Percentiles rank a stretch among this genome's conserved stretches.
These are phyloP conservation scores for Alternaria longipes DNA, from an alignment of 2,329 filamentous ascomycete genomes.

Conservation along the genomic window DNA sequence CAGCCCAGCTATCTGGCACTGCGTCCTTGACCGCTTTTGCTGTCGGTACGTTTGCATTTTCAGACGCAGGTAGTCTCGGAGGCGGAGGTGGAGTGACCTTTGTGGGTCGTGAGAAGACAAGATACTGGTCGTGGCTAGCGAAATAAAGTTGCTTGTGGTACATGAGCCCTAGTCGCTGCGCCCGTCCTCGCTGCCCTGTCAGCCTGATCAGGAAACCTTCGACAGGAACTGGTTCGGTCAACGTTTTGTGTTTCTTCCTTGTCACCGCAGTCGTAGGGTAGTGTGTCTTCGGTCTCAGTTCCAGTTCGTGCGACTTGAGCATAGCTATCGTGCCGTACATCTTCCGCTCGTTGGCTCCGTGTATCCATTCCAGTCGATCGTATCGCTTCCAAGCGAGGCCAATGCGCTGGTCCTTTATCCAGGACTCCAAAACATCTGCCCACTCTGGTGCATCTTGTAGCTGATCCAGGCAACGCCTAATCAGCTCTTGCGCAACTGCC, in stretches of 20 bases:
- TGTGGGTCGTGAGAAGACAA: slow-evolving; percentile 69
- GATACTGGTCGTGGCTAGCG: slow-evolving; percentile 68
- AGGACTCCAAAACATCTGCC: slow-evolving; percentile 66
- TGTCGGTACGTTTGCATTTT: slow-evolving; percentile 60
- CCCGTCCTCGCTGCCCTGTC: slow-evolving; percentile 69
- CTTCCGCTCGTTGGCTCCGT: slow-evolving; percentile 70
- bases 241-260: slow-evolving; percentile 50
- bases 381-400: slow-evolving; percentile 75
- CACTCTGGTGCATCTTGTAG: slow-evolving; percentile 66
- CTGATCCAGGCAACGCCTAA: slow-evolving; percentile 67
- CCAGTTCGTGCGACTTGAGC: slow-evolving; percentile 71
- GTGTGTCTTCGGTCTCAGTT: slow-evolving; percentile 71
- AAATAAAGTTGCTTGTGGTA: slow-evolving; percentile 74
- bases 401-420: slow-evolving; percentile 67
- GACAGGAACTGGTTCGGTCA: slow-evolving; percentile 68
- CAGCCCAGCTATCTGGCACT: slow-evolving; percentile 68
- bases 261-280: slow-evolving; percentile 64
- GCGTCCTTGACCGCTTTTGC: slow-evolving; percentile 63
- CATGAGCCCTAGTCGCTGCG: slow-evolving; percentile 66
- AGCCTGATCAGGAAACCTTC: slow-evolving; percentile 73
- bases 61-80: slow-evolving; percentile 60
- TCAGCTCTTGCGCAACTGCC: slow-evolving; percentile 64
- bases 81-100: slow-evolving; percentile 66
- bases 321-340: slow-evolving; percentile 76
- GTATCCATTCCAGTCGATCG: slow-evolving; percentile 73